Base-by-base conservation (phyloP, 2,329 filamentous ascomycete species). In the Paraconiothyrium brasiliense region DNA sequence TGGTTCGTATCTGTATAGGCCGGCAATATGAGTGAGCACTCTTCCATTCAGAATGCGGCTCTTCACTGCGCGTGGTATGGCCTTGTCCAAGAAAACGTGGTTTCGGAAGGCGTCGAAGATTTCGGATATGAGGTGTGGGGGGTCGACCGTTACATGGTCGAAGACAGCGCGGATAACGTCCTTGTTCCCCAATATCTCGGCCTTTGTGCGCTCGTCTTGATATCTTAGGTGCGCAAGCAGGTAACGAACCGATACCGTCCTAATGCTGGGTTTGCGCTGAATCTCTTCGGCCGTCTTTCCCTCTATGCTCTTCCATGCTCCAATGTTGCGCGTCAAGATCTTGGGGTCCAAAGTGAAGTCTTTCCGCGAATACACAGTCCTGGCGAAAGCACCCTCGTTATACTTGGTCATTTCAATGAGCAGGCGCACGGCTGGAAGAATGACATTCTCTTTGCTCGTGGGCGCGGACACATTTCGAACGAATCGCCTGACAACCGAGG, bases 401-500 rank as follows among this genome's bases (percentile, higher is more conserved):
- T 97, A 91, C 58, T 85, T 89, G 16, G 92, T 87, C n/a, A 94
- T 85, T 79, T 99, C 94, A 55, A 90, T 92, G 62, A 99, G 85
- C 55, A 99, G 82, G 59, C 94, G 89, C 61, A 99, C 81, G 27
- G 92, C 94, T 0, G 95, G 94, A 2, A 93, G 95, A 63, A 97
- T 94, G 61, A 98, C 83, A 77, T 92, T 93, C 43, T 93, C 93
- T 74, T 96, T 97, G 51, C 88, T 86, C 77, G 93, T 94, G 27
- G 92, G 90, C 0, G 92, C 88, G 3, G 92, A 90, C 20, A 98
- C 81, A 62, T 92, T 93, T 62, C 90, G 89, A 35, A 92, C 89
- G 27, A 98, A 81, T 3, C 97, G 86, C 69, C 94, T 92, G 65
- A 94, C 84, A 68, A 97, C 92, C 30, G 90, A 87, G 66, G 91